A percentile compares a stretch with the other conserved stretches of the same genome.
Conservation (phyloP, 2,329 filamentous ascomycete genomes). For the Fusarium hainanense region DNA sequence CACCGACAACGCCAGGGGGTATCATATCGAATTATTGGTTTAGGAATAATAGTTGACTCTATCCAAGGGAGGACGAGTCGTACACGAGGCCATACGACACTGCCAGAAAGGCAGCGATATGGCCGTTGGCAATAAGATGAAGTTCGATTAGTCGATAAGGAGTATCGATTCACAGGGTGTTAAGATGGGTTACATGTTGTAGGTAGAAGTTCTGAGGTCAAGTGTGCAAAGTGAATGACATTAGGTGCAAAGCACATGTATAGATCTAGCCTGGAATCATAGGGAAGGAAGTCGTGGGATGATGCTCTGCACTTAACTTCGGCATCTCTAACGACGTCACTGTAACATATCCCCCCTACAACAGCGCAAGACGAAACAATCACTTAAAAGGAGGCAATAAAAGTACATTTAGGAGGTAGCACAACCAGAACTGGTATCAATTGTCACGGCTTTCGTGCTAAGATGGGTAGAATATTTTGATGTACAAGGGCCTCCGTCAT, state of each 20-base stretch:
- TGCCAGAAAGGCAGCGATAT: slow-evolving; percentile 26
- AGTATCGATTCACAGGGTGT: slow-evolving; percentile 17
- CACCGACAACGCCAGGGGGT: slow-evolving; percentile 45
- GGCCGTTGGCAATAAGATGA: neutral
- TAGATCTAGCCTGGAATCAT: slow-evolving; percentile 1
- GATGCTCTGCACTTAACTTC: slow-evolving; percentile 10
- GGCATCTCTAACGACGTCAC: slow-evolving; percentile 25
- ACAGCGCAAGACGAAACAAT: slow-evolving; percentile 30
- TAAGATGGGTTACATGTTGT: slow-evolving; percentile 19
- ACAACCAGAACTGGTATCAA: slow-evolving; percentile 51
- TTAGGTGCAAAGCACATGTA: neutral
- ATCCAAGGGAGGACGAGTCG: slow-evolving; percentile 9
- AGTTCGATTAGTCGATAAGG: slow-evolving; percentile 19
- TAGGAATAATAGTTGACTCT: slow-evolving; percentile 8
- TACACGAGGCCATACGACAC: slow-evolving; percentile 14
- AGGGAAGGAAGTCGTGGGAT: slow-evolving; percentile 18
- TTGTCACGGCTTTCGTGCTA: slow-evolving; percentile 53
- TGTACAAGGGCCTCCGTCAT: slow-evolving; percentile 57
- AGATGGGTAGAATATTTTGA: slow-evolving; percentile 51
- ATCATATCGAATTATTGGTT: slow-evolving; percentile 28
- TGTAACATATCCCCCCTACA: neutral
- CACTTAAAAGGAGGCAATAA: slow-evolving; percentile 31
- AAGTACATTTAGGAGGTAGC: slow-evolving; percentile 39
- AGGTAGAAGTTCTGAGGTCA: slow-evolving; percentile 1
- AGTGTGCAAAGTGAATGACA: neutral